Evolutionary conservation across 192 early-diverging fungal species (phyloP).

Genomic region (Backusella westeae): DNA sequence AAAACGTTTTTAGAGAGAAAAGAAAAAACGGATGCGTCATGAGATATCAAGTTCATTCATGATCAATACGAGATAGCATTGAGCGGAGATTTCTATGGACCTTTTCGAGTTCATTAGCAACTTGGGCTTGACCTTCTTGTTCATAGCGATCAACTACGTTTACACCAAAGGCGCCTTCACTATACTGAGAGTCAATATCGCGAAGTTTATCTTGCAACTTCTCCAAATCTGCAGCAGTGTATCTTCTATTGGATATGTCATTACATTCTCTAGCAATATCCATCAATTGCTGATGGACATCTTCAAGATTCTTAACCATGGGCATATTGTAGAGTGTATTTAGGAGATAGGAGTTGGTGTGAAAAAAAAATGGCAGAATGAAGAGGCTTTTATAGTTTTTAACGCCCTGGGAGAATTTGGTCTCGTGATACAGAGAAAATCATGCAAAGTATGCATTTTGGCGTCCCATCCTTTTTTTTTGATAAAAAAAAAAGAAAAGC

Average conservation of each 20-base stretch:
- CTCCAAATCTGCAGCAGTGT: conserved; percentile 17
- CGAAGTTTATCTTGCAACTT: conserved; percentile 8
- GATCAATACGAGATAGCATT: conserved; percentile 17
- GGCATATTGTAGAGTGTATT: not conserved
- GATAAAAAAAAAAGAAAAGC: not conserved
- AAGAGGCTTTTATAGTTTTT: conserved; percentile 2
- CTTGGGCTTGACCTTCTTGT: conserved; percentile 13
- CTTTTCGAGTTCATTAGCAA: conserved; percentile 13
- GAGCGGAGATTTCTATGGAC: conserved; percentile 15
- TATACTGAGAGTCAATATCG: conserved; percentile 9
- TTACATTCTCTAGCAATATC: conserved; percentile 17
- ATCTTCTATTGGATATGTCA: not conserved
- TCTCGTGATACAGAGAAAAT: not conserved
- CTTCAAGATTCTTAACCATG: conserved; percentile 19
- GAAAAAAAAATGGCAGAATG: not conserved
- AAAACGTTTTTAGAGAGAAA: not conserved
- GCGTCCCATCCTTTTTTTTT: not conserved
- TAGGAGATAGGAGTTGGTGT: not conserved
- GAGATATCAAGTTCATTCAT: not conserved
- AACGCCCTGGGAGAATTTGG: conserved; percentile 1
- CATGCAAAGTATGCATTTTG: not conserved
- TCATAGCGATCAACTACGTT: conserved; percentile 4
- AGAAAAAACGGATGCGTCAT: not conserved
- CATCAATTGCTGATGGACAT: conserved; percentile 19
- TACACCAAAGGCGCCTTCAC: not conserved